These are phyloP conservation scores for Lachnellula hyalina DNA, from an alignment of 2,329 filamentous ascomycete species.

Conservation along the genomic window DNA sequence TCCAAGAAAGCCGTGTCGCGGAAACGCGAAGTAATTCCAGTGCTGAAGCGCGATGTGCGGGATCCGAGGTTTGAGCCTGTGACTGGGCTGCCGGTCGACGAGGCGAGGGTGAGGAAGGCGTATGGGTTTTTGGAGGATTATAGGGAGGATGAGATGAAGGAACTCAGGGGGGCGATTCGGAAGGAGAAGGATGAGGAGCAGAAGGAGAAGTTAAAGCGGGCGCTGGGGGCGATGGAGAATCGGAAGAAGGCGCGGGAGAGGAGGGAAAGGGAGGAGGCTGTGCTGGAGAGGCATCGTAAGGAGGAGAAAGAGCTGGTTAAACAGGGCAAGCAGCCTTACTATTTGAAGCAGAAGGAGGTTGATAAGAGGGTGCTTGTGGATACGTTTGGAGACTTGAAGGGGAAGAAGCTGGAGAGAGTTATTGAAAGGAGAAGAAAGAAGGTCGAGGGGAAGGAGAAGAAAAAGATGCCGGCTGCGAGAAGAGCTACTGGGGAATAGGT, in stretches of 20 bases:
- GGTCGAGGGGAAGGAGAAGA: constrained; percentile 79
- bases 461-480: constrained; percentile 56
- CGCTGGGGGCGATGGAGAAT: constrained; percentile 73
- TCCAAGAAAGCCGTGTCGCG: constrained; percentile 81
- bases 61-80: constrained; percentile 86
- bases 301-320: constrained; percentile 79
- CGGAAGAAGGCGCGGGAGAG: constrained; percentile 64
- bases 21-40: constrained; percentile 64
- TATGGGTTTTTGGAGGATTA: constrained; percentile 90
- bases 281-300: constrained; percentile 70
- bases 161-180: constrained; percentile 64
- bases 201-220: constrained; percentile 66
- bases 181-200: constrained; percentile 60
- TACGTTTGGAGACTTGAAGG: constrained; percentile 77
- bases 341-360: constrained; percentile 85
- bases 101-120: constrained; percentile 57
- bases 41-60: constrained; percentile 56
- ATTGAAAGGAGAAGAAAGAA: constrained; percentile 90
- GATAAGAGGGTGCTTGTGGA: constrained; percentile 80
- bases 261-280: constrained; percentile 63
- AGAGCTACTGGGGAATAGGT: constrained; percentile 33
- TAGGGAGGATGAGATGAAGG: constrained; percentile 72
- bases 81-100: constrained; percentile 46
- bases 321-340: constrained; percentile 89
- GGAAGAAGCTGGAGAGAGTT: constrained; percentile 74